A percentile compares a stretch with the other conserved stretches of the same genome.
phyloP scores from a whole-genome alignment of 78 protist genomes.

The Bodo saltans region DNA sequence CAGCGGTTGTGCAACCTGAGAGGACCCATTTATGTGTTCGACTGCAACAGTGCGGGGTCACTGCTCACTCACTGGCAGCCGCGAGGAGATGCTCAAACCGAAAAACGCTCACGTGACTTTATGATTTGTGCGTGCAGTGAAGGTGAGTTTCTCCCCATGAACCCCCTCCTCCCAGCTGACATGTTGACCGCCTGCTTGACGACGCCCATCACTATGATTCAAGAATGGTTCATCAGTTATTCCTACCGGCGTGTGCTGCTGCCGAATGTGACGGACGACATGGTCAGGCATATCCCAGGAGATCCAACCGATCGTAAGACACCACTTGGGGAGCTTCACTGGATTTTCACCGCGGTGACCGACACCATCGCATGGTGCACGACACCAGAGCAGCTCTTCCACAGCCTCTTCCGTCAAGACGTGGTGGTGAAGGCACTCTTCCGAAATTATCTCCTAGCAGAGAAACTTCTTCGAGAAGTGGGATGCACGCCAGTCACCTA shows the following conservation, averaged over 20 bases:
- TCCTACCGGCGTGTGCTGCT: background rate
- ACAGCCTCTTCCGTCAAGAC: conserved; percentile 84
- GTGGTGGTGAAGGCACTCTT: conserved; percentile 86
- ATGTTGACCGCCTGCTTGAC: conserved; percentile 96
- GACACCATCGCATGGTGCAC: conserved; percentile 98
- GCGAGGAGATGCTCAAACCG: too few species aligned
- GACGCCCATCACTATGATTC: conserved; percentile 90
- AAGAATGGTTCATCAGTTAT: conserved; percentile 52
- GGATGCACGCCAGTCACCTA: conserved; percentile 85
- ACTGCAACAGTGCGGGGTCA: too few species aligned
- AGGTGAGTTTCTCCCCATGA: conserved; percentile 79
- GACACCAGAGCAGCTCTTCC: conserved; percentile 74
- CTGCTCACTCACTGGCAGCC: too few species aligned
- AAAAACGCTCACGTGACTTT: too few species aligned
- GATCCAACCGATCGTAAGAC: conserved; percentile 33
- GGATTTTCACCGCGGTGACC: conserved; percentile 98
- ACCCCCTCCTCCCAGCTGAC: conserved; percentile 92
- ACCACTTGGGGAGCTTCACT: conserved; percentile 88
- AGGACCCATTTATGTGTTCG: too few species aligned
- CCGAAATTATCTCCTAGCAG: conserved; percentile 94
- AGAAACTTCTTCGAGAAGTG: conserved; percentile 78
- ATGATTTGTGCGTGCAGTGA: conserved; percentile 62
- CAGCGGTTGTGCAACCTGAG: too few species aligned
- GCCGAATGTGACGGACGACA: conserved; percentile 51
- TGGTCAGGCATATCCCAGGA: conserved; percentile 70